Percentiles rank a stretch among this genome's conserved stretches.
Conservation (phyloP, 495 filamentous ascomycete genomes). For the Xylaria telfairii region DNA sequence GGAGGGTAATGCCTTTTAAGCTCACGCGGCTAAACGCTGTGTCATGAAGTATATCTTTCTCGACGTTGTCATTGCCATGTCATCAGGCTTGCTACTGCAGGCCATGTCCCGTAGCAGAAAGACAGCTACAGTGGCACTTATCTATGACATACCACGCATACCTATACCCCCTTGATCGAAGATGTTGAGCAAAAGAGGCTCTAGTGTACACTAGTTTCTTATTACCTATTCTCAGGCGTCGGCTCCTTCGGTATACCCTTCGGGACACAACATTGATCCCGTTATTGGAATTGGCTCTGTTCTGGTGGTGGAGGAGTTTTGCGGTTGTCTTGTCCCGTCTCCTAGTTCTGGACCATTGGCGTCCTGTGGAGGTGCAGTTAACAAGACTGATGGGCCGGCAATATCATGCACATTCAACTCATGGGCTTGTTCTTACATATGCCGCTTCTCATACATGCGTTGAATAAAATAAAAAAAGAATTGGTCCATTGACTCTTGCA, state of each 20-base stretch:
- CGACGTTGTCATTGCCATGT: background rate
- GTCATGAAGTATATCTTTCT: background rate
- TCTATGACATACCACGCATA: background rate
- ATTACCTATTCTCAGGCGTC: background rate
- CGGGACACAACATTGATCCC: background rate
- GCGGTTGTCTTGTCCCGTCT: background rate
- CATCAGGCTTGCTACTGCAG: too few relatives aligned
- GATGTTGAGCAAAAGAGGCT: background rate
- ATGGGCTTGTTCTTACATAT: background rate
- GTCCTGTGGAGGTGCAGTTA: conserved; percentile 8
- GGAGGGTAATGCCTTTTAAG: conserved; percentile 31
- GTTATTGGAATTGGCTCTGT: conserved; percentile 1
- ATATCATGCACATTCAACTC: background rate
- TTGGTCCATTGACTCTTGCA: background rate
- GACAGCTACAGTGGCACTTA: background rate
- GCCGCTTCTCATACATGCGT: background rate
- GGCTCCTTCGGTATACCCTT: conserved; percentile 8
- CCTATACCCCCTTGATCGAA: background rate
- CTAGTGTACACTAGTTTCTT: conserved; percentile 11
- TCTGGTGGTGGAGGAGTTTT: background rate
- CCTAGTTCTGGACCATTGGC: background rate
- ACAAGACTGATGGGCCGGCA: background rate
- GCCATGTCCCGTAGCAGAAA: background rate
- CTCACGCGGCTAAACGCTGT: background rate
- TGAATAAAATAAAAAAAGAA: background rate